These are phyloP conservation scores for Phylloporus sp. DNA, from an alignment of 768 basidiomycete species.

Conservation along the genomic window DNA sequence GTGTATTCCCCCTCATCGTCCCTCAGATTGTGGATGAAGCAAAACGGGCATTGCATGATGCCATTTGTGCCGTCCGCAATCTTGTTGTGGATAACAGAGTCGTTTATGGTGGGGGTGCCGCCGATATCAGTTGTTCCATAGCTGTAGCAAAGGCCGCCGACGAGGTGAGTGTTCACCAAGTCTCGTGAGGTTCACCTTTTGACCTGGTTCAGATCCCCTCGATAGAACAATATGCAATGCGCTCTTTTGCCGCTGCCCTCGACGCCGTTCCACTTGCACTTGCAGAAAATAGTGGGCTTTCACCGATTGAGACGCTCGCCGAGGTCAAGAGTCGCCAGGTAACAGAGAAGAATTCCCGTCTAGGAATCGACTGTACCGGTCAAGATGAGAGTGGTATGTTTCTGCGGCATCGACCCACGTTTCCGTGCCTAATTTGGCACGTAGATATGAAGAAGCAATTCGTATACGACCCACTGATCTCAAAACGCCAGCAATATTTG, in stretches of 20 bases:
- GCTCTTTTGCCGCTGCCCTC: conserved; percentile 94
- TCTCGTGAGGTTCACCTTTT: neutral
- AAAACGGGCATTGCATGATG: conserved; percentile 96
- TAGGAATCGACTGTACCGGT: conserved; percentile 93
- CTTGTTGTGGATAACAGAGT: conserved; percentile 93
- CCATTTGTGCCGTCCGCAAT: conserved; percentile 95
- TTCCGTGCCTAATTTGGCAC: neutral
- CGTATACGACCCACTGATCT: conserved; percentile 95
- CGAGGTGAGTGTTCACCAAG: conserved; percentile 48
- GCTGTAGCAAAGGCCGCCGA: conserved; percentile 95
- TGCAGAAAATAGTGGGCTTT: conserved; percentile 95
- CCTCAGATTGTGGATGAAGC: conserved; percentile 96
- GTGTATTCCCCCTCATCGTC: neutral
- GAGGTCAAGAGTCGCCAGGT: conserved; percentile 94
- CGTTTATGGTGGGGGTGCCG: conserved; percentile 97
- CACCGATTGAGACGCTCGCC: conserved; percentile 95
- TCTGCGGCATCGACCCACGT: neutral
- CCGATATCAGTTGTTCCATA: conserved; percentile 92
- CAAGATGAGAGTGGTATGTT: conserved; percentile 78
- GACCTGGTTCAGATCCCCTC: conserved; percentile 66
- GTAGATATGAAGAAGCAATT: conserved; percentile 97
- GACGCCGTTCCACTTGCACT: conserved; percentile 95
- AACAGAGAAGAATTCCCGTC: conserved; percentile 71
- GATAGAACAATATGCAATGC: conserved; percentile 99
- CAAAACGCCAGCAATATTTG: conserved; percentile 94